Conservation (phyloP, 805 yeast species). For the Komagataella kurtzmanii region DNA sequence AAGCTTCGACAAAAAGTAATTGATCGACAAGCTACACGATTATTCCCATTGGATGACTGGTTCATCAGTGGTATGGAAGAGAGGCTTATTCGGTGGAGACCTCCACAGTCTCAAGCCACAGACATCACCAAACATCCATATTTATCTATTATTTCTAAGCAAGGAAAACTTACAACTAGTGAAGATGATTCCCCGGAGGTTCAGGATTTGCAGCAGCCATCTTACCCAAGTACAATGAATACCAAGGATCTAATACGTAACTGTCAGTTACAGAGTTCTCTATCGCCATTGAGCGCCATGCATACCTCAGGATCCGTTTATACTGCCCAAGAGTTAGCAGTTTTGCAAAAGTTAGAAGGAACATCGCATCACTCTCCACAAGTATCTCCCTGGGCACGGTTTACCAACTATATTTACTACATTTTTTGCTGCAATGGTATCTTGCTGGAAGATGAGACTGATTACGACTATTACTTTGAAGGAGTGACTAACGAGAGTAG, state of each 20-base stretch:
- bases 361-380: not conserved
- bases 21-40: conserved; percentile 14
- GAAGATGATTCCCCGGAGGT: not conserved
- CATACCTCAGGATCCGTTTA: not conserved
- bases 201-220: not conserved
- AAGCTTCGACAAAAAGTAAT: conserved; percentile 14
- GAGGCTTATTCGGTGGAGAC: conserved; percentile 20
- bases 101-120: conserved; percentile 13
- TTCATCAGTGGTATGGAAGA: conserved; percentile 21
- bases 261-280: not conserved
- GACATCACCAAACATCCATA: conserved; percentile 2
- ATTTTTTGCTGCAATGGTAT: not conserved
- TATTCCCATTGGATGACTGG: conserved; percentile 12
- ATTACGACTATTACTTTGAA: not conserved
- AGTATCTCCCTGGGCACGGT: not conserved
- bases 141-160: not conserved
- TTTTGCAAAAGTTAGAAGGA: not conserved
- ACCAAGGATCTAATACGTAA: not conserved
- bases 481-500: not conserved
- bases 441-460: not conserved
- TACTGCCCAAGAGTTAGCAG: not conserved
- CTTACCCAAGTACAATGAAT: not conserved
- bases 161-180: not conserved
- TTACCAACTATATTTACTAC: not conserved
- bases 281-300: not conserved